phyloP scores from a whole-genome alignment of 805 yeast genomes.

The Jamesozyma piceae region DNA sequence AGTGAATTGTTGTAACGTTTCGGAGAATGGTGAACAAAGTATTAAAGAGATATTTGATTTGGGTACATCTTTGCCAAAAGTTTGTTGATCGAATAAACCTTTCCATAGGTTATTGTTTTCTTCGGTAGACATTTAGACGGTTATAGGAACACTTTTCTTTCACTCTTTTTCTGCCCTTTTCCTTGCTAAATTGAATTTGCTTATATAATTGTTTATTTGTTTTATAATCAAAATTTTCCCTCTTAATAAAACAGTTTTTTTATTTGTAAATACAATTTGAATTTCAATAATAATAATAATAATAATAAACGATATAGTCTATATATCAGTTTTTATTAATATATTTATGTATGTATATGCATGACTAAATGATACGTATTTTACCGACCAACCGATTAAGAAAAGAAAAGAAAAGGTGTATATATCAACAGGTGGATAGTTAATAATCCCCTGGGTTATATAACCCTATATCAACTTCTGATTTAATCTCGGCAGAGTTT shows the following conservation, averaged over 20 bases:
- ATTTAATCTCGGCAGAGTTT: conserved; percentile 53
- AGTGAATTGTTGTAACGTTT: background rate
- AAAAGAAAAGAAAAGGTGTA: background rate
- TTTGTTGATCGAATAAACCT: background rate
- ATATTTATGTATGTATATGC: background rate
- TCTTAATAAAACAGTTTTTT: too few relatives aligned
- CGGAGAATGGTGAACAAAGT: background rate
- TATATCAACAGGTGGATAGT: background rate
- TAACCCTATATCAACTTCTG: conserved; percentile 62
- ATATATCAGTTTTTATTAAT: background rate
- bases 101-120: background rate
- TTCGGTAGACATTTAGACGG: background rate
- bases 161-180: too few relatives aligned
- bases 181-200: background rate
- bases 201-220: too few relatives aligned
- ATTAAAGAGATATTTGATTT: background rate
- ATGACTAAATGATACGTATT: background rate
- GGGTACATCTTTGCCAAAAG: too few relatives aligned
- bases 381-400: background rate
- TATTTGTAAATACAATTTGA: too few relatives aligned
- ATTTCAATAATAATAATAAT: too few relatives aligned
- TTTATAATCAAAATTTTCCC: too few relatives aligned
- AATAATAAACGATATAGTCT: too few relatives aligned
- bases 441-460: conserved; percentile 49
- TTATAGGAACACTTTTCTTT: too few relatives aligned